Conservation (phyloP, 805 yeast species). For the Scheffersomyces stipitis region DNA sequence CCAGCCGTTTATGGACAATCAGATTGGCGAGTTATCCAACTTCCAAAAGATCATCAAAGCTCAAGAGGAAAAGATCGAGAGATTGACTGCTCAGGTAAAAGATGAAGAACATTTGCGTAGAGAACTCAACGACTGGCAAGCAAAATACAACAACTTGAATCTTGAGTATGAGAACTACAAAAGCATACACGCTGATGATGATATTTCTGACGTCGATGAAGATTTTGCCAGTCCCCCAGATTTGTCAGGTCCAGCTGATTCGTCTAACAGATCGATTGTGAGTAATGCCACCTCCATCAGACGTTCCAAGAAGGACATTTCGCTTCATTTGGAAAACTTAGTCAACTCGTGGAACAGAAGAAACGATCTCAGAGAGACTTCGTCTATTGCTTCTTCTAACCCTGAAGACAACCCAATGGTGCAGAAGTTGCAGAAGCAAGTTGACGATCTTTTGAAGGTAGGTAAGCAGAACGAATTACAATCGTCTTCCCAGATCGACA, state of each 20-base stretch:
- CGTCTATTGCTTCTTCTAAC: slow-evolving; percentile 2
- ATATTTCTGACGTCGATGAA: slow-evolving; percentile 25
- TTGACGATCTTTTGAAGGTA: slow-evolving; percentile 53
- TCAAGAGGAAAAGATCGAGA: slow-evolving; percentile 49
- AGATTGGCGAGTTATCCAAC: slow-evolving; percentile 50
- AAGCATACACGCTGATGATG: slow-evolving; percentile 32
- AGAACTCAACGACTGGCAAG: slow-evolving; percentile 48
- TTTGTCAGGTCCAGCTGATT: slow-evolving; percentile 8
- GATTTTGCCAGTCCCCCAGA: slow-evolving; percentile 3
- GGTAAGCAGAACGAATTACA: slow-evolving; percentile 37
- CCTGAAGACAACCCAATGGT: slow-evolving; percentile 26
- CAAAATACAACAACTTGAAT: slow-evolving; percentile 43
- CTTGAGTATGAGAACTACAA: slow-evolving; percentile 45
- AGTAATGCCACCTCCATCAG: slow-evolving; percentile 19
- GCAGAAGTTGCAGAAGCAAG: slow-evolving; percentile 49
- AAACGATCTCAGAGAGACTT: slow-evolving; percentile 5
- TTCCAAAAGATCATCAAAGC: slow-evolving; percentile 54
- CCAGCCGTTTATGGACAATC: slow-evolving; percentile 53
- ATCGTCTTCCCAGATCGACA: slow-evolving; percentile 27
- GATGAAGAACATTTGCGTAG: slow-evolving; percentile 45
- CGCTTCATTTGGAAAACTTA: slow-evolving; percentile 35
- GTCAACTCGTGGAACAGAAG: slow-evolving; percentile 32
- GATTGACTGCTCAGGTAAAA: slow-evolving; percentile 40
- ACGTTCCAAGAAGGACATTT: slow-evolving; percentile 28
- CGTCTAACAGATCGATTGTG: slow-evolving; percentile 20